Conservation (phyloP, 768 basidiomycete genomes). For the Naganishia vishniacii region DNA sequence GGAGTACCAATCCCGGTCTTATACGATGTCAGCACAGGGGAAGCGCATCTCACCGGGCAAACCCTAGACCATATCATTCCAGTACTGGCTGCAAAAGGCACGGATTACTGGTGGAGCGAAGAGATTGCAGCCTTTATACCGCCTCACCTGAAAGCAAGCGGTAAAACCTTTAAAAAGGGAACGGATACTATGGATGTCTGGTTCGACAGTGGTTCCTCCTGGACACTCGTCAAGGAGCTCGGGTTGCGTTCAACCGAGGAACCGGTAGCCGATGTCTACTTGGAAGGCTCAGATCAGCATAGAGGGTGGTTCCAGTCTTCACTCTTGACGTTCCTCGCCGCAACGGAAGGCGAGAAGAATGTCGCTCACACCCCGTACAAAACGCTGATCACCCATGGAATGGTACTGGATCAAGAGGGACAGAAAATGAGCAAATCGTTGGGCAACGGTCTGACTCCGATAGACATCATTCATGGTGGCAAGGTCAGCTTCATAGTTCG, state of each 20-base stretch:
- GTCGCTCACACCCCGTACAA: conserved; percentile 58
- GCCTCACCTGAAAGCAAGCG: conserved; percentile 55
- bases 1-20: conserved; percentile 92
- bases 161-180: conserved; percentile 65
- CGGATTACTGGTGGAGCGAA: conserved; percentile 87
- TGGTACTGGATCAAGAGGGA: conserved; percentile 84
- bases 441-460: conserved; percentile 83
- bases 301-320: conserved; percentile 99
- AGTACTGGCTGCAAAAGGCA: conserved; percentile 67
- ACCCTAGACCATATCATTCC: conserved; percentile 69
- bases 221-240: conserved; percentile 63
- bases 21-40: conserved; percentile 60
- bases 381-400: conserved; percentile 86
- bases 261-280: conserved; percentile 69
- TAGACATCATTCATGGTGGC: conserved; percentile 72
- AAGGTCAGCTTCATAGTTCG: conserved; percentile 54
- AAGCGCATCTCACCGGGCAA: conserved; percentile 60
- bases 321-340: conserved; percentile 69
- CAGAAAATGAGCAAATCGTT: conserved; percentile 96
- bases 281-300: conserved; percentile 96
- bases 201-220: conserved; percentile 95
- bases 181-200: conserved; percentile 98
- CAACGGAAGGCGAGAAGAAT: conserved; percentile 35
- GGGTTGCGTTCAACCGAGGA: conserved; percentile 36
- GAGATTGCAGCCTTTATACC: conserved; percentile 71